These are phyloP conservation scores for Mrakia frigida DNA, from an alignment of 768 basidiomycete genomes.

Conservation along the genomic window DNA sequence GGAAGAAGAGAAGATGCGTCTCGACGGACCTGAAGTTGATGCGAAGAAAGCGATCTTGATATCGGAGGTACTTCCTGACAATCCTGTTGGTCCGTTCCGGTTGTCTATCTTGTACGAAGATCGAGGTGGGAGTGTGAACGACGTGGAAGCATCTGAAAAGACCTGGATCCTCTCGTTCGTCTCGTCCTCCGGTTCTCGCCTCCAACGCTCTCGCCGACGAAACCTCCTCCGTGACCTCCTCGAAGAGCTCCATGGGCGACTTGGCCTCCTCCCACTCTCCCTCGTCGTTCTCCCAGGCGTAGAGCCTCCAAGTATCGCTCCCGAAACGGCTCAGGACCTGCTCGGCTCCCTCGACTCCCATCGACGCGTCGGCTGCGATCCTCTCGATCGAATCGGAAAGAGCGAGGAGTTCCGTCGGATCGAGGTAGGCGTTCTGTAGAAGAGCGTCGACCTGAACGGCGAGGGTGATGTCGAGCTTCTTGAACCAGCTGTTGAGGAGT, in stretches of 20 bases:
- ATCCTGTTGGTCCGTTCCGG: neutral
- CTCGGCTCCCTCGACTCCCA: neutral
- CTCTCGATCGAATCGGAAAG: neutral
- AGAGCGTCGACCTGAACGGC: neutral
- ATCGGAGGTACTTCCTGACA: neutral
- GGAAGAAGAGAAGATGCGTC: neutral
- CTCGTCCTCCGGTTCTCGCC: constrained; percentile 35
- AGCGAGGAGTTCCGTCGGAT: neutral
- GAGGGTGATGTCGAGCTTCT: neutral
- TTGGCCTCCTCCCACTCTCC: neutral
- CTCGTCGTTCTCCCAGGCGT: neutral
- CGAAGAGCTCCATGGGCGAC: neutral
- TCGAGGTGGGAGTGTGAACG: neutral
- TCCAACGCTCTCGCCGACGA: constrained; percentile 34
- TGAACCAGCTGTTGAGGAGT: neutral
- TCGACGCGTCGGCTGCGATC: neutral
- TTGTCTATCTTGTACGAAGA: neutral
- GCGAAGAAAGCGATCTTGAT: neutral
- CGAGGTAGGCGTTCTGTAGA: neutral
- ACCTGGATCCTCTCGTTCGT: neutral
- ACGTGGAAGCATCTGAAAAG: neutral
- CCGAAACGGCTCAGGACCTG: neutral
- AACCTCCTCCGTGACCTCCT: neutral
- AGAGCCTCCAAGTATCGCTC: neutral
- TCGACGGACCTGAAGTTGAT: neutral